Percentiles rank a stretch among this genome's conserved stretches.
Evolutionary conservation across 306 rosid species (phyloP).

Genomic region (Pueraria montana): DNA sequence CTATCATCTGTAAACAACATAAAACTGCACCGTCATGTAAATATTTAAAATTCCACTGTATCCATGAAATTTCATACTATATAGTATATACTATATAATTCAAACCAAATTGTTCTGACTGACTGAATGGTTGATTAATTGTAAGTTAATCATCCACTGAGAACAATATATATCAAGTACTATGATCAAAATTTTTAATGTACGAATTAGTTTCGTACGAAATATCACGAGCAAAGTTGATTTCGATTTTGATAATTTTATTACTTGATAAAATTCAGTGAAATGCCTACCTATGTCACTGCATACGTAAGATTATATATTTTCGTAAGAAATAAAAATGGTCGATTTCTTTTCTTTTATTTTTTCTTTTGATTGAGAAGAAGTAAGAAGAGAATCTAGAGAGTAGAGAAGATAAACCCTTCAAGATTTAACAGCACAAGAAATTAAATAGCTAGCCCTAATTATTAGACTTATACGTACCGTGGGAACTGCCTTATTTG

Average conservation of each 20-base stretch:
- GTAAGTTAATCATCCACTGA: background rate
- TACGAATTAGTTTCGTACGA: background rate
- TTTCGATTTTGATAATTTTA: background rate
- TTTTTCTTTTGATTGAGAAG: no score
- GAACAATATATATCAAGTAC: no score
- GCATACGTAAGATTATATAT: background rate
- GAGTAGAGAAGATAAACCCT: background rate
- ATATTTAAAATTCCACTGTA: background rate
- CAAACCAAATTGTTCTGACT: background rate
- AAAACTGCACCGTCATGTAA: background rate
- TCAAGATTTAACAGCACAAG: background rate
- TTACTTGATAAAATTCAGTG: background rate
- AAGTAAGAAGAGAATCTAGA: background rate
- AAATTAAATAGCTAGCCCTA: conserved; percentile 17
- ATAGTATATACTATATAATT: background rate
- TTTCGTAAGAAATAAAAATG: background rate
- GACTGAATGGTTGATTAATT: background rate
- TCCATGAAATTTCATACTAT: conserved; percentile 2
- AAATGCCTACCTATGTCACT: background rate
- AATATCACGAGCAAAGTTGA: background rate
- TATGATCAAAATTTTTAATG: background rate
- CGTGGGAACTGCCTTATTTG: conserved; percentile 39
- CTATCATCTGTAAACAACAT: background rate
- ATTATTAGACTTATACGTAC: conserved; percentile 7
- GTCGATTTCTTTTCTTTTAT: background rate